These are phyloP conservation scores for Parastagonospora avenae DNA, from an alignment of 2,329 filamentous ascomycete genomes.

Conservation along the genomic window DNA sequence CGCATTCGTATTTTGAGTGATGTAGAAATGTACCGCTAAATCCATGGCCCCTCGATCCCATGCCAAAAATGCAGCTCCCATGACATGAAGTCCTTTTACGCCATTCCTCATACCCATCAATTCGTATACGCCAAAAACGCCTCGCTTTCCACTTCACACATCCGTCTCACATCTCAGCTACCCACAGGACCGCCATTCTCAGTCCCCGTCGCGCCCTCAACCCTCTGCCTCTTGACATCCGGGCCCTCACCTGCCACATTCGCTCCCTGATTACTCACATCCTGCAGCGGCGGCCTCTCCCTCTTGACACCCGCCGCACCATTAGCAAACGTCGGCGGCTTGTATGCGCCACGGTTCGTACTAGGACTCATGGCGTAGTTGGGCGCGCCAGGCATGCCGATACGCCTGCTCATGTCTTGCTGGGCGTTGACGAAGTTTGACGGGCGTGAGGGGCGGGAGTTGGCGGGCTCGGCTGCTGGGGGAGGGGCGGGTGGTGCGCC, in stretches of 20 bases:
- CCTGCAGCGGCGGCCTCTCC: constrained; percentile 47
- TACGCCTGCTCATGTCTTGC: constrained; percentile 52
- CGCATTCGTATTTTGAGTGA: too few species aligned
- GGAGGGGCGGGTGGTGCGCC: constrained; percentile 21
- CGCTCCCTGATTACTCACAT: constrained; percentile 53
- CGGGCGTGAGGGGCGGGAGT: constrained; percentile 19
- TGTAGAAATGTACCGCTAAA: too few species aligned
- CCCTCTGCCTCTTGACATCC: constrained; percentile 50
- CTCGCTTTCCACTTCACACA: not conserved
- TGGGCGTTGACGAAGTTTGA: constrained; percentile 57
- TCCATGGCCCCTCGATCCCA: too few species aligned
- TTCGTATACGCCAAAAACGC: not conserved
- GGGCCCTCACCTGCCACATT: constrained; percentile 31
- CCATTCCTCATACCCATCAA: not conserved
- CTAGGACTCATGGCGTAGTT: constrained; percentile 48
- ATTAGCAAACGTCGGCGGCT: constrained; percentile 47
- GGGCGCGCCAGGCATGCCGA: constrained; percentile 55
- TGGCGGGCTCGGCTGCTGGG: constrained; percentile 13
- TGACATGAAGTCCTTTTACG: not conserved
- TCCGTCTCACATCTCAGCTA: too few species aligned
- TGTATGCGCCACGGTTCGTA: constrained; percentile 52
- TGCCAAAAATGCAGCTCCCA: too few species aligned
- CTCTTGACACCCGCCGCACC: constrained; percentile 27
- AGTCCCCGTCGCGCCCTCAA: constrained; percentile 30
- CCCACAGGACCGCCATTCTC: constrained; percentile 25